phyloP scores from a whole-genome alignment of 1,139 yeast genomes.

The Yamadazyma sp. region DNA sequence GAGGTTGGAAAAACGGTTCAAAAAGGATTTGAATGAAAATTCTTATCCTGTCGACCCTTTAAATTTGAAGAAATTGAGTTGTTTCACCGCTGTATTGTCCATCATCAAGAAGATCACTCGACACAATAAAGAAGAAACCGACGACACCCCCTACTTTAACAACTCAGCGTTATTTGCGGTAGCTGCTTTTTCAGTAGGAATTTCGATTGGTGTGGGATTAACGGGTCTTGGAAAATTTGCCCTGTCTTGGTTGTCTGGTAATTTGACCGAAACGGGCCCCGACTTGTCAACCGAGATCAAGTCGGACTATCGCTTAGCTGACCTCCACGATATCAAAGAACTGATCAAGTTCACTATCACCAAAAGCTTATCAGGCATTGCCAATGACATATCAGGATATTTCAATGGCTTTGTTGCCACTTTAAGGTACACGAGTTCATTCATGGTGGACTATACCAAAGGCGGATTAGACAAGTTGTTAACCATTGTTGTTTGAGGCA shows the following conservation, averaged over 20 bases:
- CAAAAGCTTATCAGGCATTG: not conserved
- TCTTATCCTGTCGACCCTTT: conserved; percentile 36
- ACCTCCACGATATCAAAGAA: conserved; percentile 4
- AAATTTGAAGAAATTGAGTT: conserved; percentile 23
- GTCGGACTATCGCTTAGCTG: not conserved
- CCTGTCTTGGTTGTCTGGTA: conserved; percentile 5
- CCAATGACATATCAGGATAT: conserved; percentile 7
- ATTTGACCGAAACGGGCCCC: not conserved
- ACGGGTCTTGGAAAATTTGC: conserved; percentile 17
- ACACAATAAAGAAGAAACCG: not conserved
- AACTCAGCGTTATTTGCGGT: conserved; percentile 13
- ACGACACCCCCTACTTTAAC: not conserved
- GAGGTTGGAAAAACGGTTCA: conserved; percentile 30
- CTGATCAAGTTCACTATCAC: conserved; percentile 1
- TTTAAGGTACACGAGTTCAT: conserved; percentile 19
- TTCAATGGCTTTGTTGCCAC: conserved; percentile 8
- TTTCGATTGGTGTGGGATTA: conserved; percentile 35
- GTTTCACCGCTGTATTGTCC: conserved; percentile 5
- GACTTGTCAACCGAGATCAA: not conserved
- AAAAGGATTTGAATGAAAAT: conserved; percentile 28
- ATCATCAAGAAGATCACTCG: not conserved
- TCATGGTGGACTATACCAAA: conserved; percentile 22
- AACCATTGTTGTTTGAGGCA: conserved; percentile 7
- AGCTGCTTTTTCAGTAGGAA: conserved; percentile 35
- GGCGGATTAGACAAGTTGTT: conserved; percentile 30